Base-by-base conservation (phyloP, 257 asterid species). In the Datura wrightii region DNA sequence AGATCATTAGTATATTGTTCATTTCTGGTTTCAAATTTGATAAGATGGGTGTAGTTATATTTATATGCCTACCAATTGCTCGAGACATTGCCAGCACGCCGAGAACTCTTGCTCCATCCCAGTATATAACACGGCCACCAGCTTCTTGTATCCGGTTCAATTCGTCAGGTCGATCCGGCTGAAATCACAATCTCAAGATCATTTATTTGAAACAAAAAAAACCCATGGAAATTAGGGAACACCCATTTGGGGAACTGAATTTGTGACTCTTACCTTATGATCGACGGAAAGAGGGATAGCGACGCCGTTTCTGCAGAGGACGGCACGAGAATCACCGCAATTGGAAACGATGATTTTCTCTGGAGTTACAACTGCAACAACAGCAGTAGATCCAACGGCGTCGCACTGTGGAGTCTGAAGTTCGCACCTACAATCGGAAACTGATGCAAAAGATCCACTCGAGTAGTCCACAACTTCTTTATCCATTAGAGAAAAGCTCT, bases 291-390 rank as follows among this genome's bases (percentile, higher is more conserved):
- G 96, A 13, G 99, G 98, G 65, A 92, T 85, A 0, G 99, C 96
- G 18, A 87, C 90, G 84, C 99, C 98, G 87, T 89, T 91, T 1
- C 99, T 97, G 85, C 98, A 92, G 1, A 97, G 97, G 1, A 97
- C 97, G 11, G 99, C 98, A 6, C 99, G 98, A 10, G 99, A 97
- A 81, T 97, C 99, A 3, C 99, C 99, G 65, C 99, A 95, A 60
- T 97, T 97, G 0, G 99, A 92, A 4, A 97, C 94, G 11, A 97
- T 58, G 59, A 97, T 93, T 85, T 94, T 94, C 6, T 92, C 96
- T 0, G 96, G 94, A 3, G 97, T 88, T 42, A 95, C 92, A 0
- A 95, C 89, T 37, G 99, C 89, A 34, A 97, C 99, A 0, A 95
- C 98, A 11, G 99, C 98, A 16, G 99, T 95, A 84, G 99, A 97